Conservation (phyloP, 768 basidiomycete species). For the Termitomyces sp. region DNA sequence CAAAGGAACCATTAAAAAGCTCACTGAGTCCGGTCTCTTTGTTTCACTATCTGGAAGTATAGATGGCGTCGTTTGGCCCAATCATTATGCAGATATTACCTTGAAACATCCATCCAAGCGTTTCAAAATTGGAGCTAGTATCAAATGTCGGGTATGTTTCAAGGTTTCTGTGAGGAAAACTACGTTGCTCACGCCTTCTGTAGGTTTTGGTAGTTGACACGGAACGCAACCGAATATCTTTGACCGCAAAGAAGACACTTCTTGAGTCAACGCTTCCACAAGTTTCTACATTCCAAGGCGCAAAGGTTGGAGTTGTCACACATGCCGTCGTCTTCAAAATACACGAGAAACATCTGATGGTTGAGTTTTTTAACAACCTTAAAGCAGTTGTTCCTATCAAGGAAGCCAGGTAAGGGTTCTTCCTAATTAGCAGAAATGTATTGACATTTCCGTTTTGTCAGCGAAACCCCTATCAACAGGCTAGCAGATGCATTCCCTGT, state of each 20-base stretch:
- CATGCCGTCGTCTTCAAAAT: conserved; percentile 83
- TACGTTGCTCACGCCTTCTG: not conserved
- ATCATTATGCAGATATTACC: conserved; percentile 92
- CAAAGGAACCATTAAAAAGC: conserved; percentile 82
- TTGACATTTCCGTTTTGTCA: conserved; percentile 21
- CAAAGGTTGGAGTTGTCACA: conserved; percentile 61
- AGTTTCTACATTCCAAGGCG: conserved; percentile 59
- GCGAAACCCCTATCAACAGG: conserved; percentile 58
- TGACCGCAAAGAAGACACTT: conserved; percentile 91
- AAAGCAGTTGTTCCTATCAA: conserved; percentile 75
- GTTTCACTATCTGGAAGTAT: conserved; percentile 83
- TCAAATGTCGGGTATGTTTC: conserved; percentile 77
- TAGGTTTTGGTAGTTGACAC: conserved; percentile 82
- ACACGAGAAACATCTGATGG: conserved; percentile 71
- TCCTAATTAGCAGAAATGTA: not conserved
- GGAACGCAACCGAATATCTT: conserved; percentile 69
- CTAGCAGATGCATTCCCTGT: conserved; percentile 61
- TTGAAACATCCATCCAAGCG: conserved; percentile 90
- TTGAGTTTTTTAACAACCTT: conserved; percentile 89
- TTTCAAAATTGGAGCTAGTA: conserved; percentile 75
- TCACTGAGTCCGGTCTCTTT: conserved; percentile 78
- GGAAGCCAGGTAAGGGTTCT: conserved; percentile 66
- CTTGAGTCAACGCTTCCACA: conserved; percentile 76
- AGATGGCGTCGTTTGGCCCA: conserved; percentile 91
- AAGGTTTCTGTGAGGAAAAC: not conserved